Percentiles rank a stretch among this genome's conserved stretches.
Evolutionary conservation across 306 rosid genomes (phyloP).

Genomic region (Glycyrrhiza uralensis): DNA sequence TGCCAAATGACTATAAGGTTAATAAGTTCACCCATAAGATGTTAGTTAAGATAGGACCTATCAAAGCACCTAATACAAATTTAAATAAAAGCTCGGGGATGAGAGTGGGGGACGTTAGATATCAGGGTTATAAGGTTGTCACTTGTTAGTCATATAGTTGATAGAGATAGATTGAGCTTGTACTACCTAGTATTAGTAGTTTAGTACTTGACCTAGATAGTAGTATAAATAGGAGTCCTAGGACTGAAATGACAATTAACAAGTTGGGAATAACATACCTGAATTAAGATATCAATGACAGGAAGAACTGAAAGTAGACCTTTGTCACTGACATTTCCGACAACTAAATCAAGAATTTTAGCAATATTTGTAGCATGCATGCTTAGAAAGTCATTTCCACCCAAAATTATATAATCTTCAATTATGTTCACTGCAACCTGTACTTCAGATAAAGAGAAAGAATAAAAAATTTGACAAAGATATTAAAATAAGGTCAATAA

Average conservation of each 20-base stretch:
- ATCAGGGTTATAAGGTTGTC: neutral
- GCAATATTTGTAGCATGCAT: conserved; percentile 80
- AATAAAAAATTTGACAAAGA: conserved; percentile 4
- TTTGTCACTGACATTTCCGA: conserved; percentile 85
- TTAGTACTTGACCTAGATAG: neutral
- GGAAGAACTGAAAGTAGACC: conserved; percentile 84
- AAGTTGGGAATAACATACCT: conserved; percentile 45
- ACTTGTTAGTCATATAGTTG: too few species aligned
- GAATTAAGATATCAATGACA: conserved; percentile 78
- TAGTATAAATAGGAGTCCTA: neutral
- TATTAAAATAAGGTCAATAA: neutral
- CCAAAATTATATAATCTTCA: conserved; percentile 86
- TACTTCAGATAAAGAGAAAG: conserved; percentile 30
- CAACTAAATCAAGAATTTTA: conserved; percentile 78
- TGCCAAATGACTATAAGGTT: too few species aligned
- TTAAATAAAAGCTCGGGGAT: neutral
- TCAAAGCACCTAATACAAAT: neutral
- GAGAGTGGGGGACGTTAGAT: neutral
- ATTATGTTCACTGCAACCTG: conserved; percentile 82
- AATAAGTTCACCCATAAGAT: neutral
- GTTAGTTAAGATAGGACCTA: neutral
- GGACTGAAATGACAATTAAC: conserved; percentile 17
- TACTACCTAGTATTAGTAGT: neutral
- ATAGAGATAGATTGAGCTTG: neutral
- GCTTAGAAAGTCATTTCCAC: conserved; percentile 78